These are phyloP conservation scores for Setomelanomma holmii DNA, from an alignment of 2,329 filamentous ascomycete genomes.

Conservation along the genomic window DNA sequence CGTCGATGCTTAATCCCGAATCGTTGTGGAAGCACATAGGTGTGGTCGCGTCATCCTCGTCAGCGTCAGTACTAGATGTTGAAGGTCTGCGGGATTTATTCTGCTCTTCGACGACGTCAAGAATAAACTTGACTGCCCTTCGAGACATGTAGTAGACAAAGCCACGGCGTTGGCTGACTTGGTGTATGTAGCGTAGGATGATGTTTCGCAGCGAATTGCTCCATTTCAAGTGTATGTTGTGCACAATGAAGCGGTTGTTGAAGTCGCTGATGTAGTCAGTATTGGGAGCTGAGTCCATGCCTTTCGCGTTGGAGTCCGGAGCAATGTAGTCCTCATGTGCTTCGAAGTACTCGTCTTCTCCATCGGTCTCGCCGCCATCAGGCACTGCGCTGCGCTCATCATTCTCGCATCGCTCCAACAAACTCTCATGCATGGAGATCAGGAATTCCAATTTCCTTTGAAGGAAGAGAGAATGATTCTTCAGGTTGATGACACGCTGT, in stretches of 20 bases:
- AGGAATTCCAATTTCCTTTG: slow-evolving; percentile 66
- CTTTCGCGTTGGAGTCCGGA: slow-evolving; percentile 54
- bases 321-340: slow-evolving; percentile 62
- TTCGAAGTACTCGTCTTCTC: slow-evolving; percentile 55
- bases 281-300: slow-evolving; percentile 71
- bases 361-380: slow-evolving; percentile 51
- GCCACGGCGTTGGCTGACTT: slow-evolving; percentile 92
- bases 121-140: slow-evolving; percentile 94
- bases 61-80: slow-evolving; percentile 25
- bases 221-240: slow-evolving; percentile 98
- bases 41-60: slow-evolving; percentile 29
- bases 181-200: slow-evolving; percentile 94
- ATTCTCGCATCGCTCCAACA: slow-evolving; percentile 63
- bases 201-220: slow-evolving; percentile 96
- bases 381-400: slow-evolving; percentile 61
- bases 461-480: slow-evolving; percentile 64
- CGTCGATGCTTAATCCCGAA: slow-evolving; percentile 74
- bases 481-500: slow-evolving; percentile 62
- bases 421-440: slow-evolving; percentile 62
- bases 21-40: slow-evolving; percentile 58
- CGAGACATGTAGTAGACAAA: slow-evolving; percentile 98
- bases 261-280: slow-evolving; percentile 92
- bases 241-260: slow-evolving; percentile 97
- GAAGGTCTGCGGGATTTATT: slow-evolving; percentile 64
- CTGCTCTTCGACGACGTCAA: slow-evolving; percentile 97